These are phyloP conservation scores for Geotrichum klebahnii DNA, from an alignment of 1,139 yeast species.

Conservation along the genomic window DNA sequence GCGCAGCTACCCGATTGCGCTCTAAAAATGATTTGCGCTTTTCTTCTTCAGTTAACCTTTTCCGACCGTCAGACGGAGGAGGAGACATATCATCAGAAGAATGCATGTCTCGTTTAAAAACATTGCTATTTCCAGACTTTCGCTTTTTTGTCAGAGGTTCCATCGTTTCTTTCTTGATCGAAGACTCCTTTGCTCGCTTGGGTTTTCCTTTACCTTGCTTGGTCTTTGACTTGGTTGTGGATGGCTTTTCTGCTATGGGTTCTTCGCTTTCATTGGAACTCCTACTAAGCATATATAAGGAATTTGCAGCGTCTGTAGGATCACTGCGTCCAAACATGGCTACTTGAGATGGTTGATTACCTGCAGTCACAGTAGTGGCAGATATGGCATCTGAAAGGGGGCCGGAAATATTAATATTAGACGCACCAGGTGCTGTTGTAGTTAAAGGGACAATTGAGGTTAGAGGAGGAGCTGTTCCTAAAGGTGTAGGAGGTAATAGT, in stretches of 20 bases:
- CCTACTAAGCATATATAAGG: constrained; percentile 21
- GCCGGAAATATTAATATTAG: background rate
- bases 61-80: constrained; percentile 25
- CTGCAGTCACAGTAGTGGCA: constrained; percentile 14
- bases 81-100: background rate
- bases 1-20: constrained; percentile 90
- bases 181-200: constrained; percentile 3
- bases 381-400: constrained; percentile 12
- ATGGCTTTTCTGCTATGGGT: background rate
- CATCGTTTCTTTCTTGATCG: background rate
- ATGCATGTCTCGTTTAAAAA: background rate
- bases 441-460: constrained; percentile 19
- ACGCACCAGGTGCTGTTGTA: background rate
- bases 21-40: constrained; percentile 81
- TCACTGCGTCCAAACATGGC: constrained; percentile 4
- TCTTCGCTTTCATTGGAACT: constrained; percentile 11
- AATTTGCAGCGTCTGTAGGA: constrained; percentile 22
- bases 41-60: constrained; percentile 51
- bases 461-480: constrained; percentile 12
- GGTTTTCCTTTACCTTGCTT: constrained; percentile 1
- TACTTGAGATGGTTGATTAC: background rate
- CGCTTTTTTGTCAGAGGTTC: background rate
- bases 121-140: background rate
- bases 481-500: background rate
- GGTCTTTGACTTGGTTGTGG: background rate